Base-by-base conservation (phyloP, 2,329 filamentous ascomycete genomes). In the Trichophyton benhamiae region DNA sequence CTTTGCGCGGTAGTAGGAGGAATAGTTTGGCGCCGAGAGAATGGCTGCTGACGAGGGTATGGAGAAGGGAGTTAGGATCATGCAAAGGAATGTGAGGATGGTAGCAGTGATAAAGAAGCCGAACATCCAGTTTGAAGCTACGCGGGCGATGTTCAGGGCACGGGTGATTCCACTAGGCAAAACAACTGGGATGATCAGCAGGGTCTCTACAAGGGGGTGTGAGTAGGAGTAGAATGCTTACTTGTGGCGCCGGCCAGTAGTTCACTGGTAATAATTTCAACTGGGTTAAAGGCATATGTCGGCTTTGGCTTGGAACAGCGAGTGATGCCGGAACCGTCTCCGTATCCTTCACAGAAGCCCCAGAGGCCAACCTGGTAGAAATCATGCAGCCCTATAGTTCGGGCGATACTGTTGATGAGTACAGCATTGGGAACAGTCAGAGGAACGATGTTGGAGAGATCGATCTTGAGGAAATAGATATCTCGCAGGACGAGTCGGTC, bases 351-450 rank as follows among this genome's bases (percentile, higher is more conserved):
- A 74, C 92, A 97, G 73, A 87, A 96, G 63, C 86, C 87, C 92
- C 92, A 97, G 46, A 96, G 76, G 4, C 91, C 91, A 30, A 95
- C 88, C 68, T 91, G 88, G 74, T 96, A 96, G 75, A 95, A 96
- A 74, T 96, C 92, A 72, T 95, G 90, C 57, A 96, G 80, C 33
- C 91, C 92, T 60, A 96, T 79, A 22, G 87, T 89, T 59, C 89
- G 86, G 3, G 91, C 90, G 66, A 96, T 91, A 53, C 86, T 90
- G 77, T 95, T 95, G 74, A 95, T 87, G 53, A 96, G 80, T 25
- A 81, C 76, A 8, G 85, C 84, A 71, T 91, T 87, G 48, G 87
- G 86, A 15, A 89, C 82, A 3, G 82, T 84, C 38, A 83, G 78
- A 0, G 88, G 87, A 61, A 96, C 86, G 71, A 96, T 87, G 68